phyloP scores from a whole-genome alignment of 805 yeast genomes.

The Sungouiozyma ichnusensis region DNA sequence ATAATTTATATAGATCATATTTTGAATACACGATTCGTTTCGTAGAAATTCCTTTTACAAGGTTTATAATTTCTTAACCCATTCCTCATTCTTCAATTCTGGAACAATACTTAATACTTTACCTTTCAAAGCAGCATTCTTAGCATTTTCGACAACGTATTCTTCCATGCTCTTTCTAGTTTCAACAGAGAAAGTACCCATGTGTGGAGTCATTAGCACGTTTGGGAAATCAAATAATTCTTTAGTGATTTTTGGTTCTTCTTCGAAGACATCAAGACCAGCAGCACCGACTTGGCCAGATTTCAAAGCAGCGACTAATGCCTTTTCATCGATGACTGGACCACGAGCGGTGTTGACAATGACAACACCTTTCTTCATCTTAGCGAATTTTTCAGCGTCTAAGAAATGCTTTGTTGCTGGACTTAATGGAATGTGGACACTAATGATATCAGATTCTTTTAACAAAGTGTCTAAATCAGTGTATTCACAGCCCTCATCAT shows the following conservation, averaged over 20 bases:
- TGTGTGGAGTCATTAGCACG: slow-evolving; percentile 74
- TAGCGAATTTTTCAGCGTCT: slow-evolving; percentile 45
- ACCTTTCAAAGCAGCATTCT: slow-evolving; percentile 48
- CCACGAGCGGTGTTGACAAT: slow-evolving; percentile 83
- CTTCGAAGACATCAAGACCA: slow-evolving; percentile 69
- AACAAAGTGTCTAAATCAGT: slow-evolving; percentile 62
- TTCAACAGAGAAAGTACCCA: slow-evolving; percentile 75
- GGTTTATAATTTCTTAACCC: slow-evolving; percentile 10
- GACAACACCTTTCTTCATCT: slow-evolving; percentile 73
- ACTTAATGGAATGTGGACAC: slow-evolving; percentile 72
- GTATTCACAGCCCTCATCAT: slow-evolving; percentile 62
- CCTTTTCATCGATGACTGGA: slow-evolving; percentile 60
- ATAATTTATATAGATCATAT: neutral
- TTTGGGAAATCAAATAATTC: slow-evolving; percentile 55
- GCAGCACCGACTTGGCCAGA: slow-evolving; percentile 55
- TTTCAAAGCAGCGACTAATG: slow-evolving; percentile 45
- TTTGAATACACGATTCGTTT: neutral
- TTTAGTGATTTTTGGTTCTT: slow-evolving; percentile 60
- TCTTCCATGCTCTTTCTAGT: slow-evolving; percentile 75
- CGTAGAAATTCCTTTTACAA: neutral
- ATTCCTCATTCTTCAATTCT: slow-evolving; percentile 41
- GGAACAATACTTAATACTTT: slow-evolving; percentile 72
- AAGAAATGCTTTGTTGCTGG: slow-evolving; percentile 58
- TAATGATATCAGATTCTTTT: slow-evolving; percentile 52
- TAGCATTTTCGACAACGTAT: slow-evolving; percentile 60